Evolutionary conservation across 495 filamentous ascomycete species (phyloP).

Genomic region (Thermothielavioides terrestris): DNA sequence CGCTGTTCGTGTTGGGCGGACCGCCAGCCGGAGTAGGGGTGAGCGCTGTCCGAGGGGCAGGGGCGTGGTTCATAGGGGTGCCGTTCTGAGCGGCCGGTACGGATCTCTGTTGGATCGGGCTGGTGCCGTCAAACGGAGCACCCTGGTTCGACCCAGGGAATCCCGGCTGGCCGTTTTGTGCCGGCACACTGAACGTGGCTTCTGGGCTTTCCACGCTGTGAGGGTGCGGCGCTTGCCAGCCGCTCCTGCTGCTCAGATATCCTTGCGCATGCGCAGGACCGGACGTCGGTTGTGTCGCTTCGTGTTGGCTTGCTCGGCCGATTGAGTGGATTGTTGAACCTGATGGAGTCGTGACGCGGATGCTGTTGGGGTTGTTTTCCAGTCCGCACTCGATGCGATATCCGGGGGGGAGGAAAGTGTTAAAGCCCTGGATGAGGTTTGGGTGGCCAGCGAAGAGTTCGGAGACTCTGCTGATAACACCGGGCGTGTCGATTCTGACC

Average conservation of each 20-base stretch:
- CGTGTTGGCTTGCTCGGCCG: conserved; percentile 35
- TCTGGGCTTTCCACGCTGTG: conserved; percentile 50
- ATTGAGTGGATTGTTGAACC: conserved; percentile 56
- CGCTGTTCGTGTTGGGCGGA: conserved; percentile 34
- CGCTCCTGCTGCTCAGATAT: conserved; percentile 30
- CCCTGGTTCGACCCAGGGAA: conserved; percentile 38
- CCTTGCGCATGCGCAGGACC: conserved; percentile 31
- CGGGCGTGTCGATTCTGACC: conserved; percentile 86
- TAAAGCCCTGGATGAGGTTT: conserved; percentile 95
- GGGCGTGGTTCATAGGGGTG: conserved; percentile 29
- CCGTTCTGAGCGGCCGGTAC: conserved; percentile 68
- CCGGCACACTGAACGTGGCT: conserved; percentile 44
- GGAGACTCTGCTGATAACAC: conserved; percentile 94
- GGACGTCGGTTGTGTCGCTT: conserved; percentile 28
- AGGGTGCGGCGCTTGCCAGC: conserved; percentile 46
- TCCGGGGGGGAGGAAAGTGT: conserved; percentile 94
- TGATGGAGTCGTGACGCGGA: conserved; percentile 93
- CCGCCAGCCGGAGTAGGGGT: conserved; percentile 43
- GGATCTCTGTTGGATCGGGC: conserved; percentile 69
- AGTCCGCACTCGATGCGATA: conserved; percentile 96
- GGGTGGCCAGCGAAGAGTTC: conserved; percentile 96
- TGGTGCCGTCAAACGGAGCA: conserved; percentile 41
- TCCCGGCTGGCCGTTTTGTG: conserved; percentile 35
- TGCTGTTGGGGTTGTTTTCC: conserved; percentile 84
- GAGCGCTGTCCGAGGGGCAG: conserved; percentile 37